Base-by-base conservation (phyloP, 305 asterid genomes). In the Salvia sclarea region DNA sequence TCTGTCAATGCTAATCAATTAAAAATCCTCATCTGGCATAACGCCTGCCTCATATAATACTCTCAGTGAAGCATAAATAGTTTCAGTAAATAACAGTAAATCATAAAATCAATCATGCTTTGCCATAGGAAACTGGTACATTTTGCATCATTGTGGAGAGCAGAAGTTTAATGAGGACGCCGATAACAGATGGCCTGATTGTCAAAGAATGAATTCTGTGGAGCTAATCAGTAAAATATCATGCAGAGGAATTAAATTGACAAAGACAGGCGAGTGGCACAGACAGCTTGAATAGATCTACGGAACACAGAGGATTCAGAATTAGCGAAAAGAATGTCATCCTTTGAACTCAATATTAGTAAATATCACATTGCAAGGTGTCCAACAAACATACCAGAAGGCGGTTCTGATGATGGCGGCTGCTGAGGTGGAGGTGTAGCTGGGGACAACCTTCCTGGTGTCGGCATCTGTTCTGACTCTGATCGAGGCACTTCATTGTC, bases 341-440 rank as follows among this genome's bases (percentile, higher is more conserved):
- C 59, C 18, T 54, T 43, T 45, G 11, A 35, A 45, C 59, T 16
- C 14, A 0, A 61, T 6, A 28, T 28, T 70, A 58, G 44, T 40
- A 66, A 30, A 54, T 14, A 61, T 68, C 28, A 60, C 52, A 70
- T 12, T 9, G 24, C 45, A 61, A 57, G 45, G 30, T 40, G 18
- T 58, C 58, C 16, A 69, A 47, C 17, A 49, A 66, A 63, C 77
- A 70, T 70, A 86, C 93, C 89, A 73, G 66, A 69, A 74, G 80
- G 77, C 71, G 67, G 64, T 44, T 78, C 85, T 12, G 78, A 64
- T 22, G 84, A 75, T 53, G 78, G 81, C 18, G 61, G 78, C 72
- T 66, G 66, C 64, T 74, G 78, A 14, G 59, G 64, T 57, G 81
- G 83, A 50, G 79, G 84, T 69, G 83, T 49, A 66, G 78, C 72